phyloP scores from a whole-genome alignment of 2,329 filamentous ascomycete genomes.

The Paradendryphiella salina region DNA sequence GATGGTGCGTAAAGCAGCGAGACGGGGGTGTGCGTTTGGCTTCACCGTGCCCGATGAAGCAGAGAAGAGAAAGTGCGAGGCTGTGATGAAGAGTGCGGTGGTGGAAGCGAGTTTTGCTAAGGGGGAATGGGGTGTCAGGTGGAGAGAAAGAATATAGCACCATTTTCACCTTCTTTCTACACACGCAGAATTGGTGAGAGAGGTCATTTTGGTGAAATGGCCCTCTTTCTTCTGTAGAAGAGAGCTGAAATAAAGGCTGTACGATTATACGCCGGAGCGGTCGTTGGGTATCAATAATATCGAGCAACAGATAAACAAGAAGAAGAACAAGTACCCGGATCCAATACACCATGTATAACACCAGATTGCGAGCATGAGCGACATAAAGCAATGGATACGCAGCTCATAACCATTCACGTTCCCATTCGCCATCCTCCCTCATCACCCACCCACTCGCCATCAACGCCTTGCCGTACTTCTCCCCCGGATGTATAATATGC shows the following conservation, averaged over 20 bases:
- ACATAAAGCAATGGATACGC: no score
- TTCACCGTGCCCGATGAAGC: conserved; percentile 42
- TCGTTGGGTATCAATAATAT: conserved; percentile 26
- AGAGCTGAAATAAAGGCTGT: neutral
- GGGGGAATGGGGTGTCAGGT: conserved; percentile 62
- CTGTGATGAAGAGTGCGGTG: conserved; percentile 61
- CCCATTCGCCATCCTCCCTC: conserved; percentile 6
- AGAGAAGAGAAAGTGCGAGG: conserved; percentile 57
- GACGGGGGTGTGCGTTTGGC: conserved; percentile 62
- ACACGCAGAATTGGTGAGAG: neutral
- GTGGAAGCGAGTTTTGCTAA: conserved; percentile 65
- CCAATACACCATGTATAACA: neutral
- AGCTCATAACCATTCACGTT: neutral
- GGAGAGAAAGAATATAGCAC: conserved; percentile 52
- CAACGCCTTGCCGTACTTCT: conserved; percentile 24
- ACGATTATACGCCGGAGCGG: conserved; percentile 10
- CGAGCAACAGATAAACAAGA: neutral
- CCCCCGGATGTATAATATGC: conserved; percentile 21
- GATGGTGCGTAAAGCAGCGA: conserved; percentile 64
- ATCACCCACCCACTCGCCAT: conserved; percentile 11
- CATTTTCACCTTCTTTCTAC: neutral
- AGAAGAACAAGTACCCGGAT: neutral
- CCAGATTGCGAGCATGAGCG: no score
- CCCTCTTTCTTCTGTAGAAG: neutral
- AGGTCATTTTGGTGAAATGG: neutral